Conservation (phyloP, 2,329 filamentous ascomycete genomes). For the Fusarium stilboides region DNA sequence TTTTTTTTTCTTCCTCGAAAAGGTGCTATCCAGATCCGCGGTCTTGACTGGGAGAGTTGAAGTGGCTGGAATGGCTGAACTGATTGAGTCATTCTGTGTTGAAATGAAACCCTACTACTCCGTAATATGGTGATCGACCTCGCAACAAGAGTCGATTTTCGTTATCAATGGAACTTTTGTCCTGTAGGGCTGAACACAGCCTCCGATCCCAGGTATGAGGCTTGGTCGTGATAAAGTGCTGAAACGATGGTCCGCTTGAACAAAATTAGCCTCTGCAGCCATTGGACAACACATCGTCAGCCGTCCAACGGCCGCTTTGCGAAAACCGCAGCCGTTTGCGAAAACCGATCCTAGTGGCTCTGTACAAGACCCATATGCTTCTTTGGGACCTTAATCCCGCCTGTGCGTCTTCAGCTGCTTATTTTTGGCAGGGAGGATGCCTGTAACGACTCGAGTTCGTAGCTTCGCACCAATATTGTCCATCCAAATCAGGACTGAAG, state of each 20-base stretch:
- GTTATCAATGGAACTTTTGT: background rate
- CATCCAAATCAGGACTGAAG: background rate
- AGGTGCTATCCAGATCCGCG: no score
- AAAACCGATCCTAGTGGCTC: background rate
- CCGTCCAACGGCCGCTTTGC: background rate
- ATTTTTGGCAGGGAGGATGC: background rate
- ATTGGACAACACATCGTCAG: background rate
- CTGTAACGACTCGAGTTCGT: background rate
- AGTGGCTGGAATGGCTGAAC: no score
- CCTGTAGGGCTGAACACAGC: conserved; percentile 10
- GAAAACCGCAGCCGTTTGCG: no score
- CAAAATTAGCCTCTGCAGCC: background rate
- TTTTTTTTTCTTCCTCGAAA: no score
- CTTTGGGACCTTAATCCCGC: background rate
- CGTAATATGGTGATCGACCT: no score
- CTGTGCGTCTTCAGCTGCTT: conserved; percentile 4
- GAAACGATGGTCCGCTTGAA: background rate
- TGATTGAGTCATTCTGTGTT: no score
- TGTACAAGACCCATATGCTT: background rate
- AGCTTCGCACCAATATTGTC: background rate
- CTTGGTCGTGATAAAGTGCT: background rate
- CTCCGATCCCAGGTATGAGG: background rate
- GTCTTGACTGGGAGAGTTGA: no score
- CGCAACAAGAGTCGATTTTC: background rate
- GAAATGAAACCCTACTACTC: no score